Conservation (phyloP, 2,329 filamentous ascomycete genomes). For the Bipolaris cookei region DNA sequence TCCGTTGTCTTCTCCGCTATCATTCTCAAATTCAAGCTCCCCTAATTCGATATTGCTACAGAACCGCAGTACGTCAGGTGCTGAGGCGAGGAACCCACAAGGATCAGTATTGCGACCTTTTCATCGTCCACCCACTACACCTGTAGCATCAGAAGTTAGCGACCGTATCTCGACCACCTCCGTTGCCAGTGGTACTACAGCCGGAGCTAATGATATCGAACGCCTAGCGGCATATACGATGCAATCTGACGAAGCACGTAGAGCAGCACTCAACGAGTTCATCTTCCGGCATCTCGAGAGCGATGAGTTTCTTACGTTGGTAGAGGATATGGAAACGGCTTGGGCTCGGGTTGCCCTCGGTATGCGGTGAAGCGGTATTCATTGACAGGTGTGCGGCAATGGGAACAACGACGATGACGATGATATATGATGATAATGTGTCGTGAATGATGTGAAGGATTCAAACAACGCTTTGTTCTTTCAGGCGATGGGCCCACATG, state of each 20-base stretch:
- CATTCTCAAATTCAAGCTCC: conserved; percentile 12
- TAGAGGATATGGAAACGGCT: conserved; percentile 57
- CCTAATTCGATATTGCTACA: conserved; percentile 25
- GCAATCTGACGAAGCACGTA: conserved; percentile 51
- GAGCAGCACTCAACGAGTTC: conserved; percentile 56
- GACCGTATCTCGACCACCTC: not conserved
- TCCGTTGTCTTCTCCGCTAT: conserved; percentile 18
- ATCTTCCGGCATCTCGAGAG: conserved; percentile 59
- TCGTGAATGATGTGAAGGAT: not conserved
- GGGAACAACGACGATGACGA: conserved; percentile 2
- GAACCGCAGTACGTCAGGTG: conserved; percentile 25
- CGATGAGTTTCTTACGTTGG: conserved; percentile 58
- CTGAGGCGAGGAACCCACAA: conserved; percentile 12
- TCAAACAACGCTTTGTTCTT: not conserved
- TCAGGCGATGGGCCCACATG: not conserved
- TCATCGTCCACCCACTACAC: conserved; percentile 7
- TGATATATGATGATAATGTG: not conserved
- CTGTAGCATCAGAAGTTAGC: conserved; percentile 11
- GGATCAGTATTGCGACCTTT: not conserved
- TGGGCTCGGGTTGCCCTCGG: conserved; percentile 50
- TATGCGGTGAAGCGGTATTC: conserved; percentile 9
- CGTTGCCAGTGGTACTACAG: not conserved
- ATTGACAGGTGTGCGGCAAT: not conserved
- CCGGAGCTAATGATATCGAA: conserved; percentile 7
- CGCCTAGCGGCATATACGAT: conserved; percentile 44